phyloP scores from a whole-genome alignment of 129 eudicot genomes.

The Cynara cardunculus region DNA sequence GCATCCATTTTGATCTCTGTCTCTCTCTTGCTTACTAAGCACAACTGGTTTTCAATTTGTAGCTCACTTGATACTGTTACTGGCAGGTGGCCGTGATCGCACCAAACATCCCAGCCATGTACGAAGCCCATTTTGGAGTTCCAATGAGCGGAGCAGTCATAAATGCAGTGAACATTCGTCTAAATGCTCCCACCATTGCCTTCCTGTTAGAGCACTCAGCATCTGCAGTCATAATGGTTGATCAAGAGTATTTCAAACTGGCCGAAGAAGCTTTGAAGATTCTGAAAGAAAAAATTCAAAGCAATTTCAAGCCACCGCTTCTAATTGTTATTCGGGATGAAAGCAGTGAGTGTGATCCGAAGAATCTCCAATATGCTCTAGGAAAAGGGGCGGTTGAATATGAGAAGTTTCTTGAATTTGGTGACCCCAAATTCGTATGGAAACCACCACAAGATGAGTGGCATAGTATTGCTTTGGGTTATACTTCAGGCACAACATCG shows the following conservation, averaged over 20 bases:
- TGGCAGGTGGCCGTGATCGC: conserved; percentile 90
- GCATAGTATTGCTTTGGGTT: conserved; percentile 79
- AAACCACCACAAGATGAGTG: conserved; percentile 84
- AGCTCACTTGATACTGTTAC: not conserved
- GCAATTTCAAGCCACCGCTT: conserved; percentile 48
- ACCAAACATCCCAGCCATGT: conserved; percentile 90
- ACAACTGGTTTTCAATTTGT: not conserved
- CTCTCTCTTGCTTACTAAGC: not conserved
- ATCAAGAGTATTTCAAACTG: conserved; percentile 61
- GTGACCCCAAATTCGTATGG: conserved; percentile 69
- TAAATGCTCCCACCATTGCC: conserved; percentile 66
- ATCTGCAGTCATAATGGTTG: conserved; percentile 66
- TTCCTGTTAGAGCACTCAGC: conserved; percentile 73
- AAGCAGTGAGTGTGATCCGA: conserved; percentile 54
- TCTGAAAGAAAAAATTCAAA: conserved; percentile 36
- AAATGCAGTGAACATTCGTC: conserved; percentile 74
- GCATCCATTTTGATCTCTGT: not conserved
- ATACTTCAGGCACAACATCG: conserved; percentile 96
- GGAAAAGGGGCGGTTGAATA: conserved; percentile 65
- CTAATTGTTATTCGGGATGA: conserved; percentile 66
- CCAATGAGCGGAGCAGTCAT: conserved; percentile 96
- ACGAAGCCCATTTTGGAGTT: conserved; percentile 87
- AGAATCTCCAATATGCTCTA: conserved; percentile 61
- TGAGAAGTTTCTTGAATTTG: conserved; percentile 73
- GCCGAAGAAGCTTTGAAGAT: conserved; percentile 66